A percentile compares a stretch with the other conserved stretches of the same genome.
These are phyloP conservation scores for Phytophthora citrophthora DNA, from an alignment of 352 stramenopile species.

Conservation along the genomic window DNA sequence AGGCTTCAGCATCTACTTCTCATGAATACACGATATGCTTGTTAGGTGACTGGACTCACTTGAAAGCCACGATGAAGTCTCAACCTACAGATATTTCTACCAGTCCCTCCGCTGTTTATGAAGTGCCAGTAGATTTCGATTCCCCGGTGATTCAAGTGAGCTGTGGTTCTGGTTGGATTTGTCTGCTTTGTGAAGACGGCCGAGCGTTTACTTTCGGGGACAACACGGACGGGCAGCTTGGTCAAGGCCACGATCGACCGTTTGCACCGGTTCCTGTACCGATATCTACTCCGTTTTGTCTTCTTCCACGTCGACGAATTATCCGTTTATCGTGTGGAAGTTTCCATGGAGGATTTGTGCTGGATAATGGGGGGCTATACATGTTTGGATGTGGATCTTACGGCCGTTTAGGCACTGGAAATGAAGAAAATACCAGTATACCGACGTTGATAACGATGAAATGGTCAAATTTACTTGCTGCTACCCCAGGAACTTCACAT, in stretches of 20 bases:
- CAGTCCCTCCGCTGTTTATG: constrained; percentile 24
- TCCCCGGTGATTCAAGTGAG: constrained; percentile 49
- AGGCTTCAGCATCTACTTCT: background rate
- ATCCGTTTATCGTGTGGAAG: constrained; percentile 57
- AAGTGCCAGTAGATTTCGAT: constrained; percentile 54
- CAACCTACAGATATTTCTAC: constrained; percentile 4
- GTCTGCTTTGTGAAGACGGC: constrained; percentile 51
- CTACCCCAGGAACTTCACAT: background rate
- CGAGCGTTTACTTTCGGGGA: constrained; percentile 58
- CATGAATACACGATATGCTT: constrained; percentile 64
- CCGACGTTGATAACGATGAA: constrained; percentile 46
- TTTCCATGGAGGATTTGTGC: constrained; percentile 62
- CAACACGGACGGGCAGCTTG: constrained; percentile 72
- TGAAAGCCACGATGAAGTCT: constrained; percentile 3
- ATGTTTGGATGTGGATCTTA: constrained; percentile 78
- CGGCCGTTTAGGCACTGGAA: constrained; percentile 56
- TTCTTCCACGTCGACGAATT: constrained; percentile 38
- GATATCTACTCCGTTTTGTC: constrained; percentile 32
- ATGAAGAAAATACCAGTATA: constrained; percentile 18
- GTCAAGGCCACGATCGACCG: constrained; percentile 43
- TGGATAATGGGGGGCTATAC: constrained; percentile 62
- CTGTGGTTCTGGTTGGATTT: constrained; percentile 60
- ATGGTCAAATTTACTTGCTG: constrained; percentile 42
- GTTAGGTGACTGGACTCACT: constrained; percentile 47
- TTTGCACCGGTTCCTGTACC: constrained; percentile 12